These are phyloP conservation scores for Candida methanosorbosa DNA, from an alignment of 805 yeast species.

Conservation along the genomic window DNA sequence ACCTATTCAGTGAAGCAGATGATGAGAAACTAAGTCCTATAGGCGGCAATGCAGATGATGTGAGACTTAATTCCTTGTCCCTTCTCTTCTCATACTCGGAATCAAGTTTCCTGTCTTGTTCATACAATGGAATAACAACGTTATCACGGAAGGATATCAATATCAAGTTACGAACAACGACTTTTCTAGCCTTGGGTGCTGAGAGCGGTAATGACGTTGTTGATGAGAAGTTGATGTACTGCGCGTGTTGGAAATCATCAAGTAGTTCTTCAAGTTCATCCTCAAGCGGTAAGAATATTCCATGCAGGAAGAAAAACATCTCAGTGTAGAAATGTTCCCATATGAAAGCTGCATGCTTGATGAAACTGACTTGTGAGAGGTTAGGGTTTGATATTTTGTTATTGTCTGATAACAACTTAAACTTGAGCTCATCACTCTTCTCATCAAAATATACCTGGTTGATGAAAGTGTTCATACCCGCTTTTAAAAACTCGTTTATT, in stretches of 20 bases:
- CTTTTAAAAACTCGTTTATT: conserved; percentile 33
- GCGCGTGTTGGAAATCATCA: not conserved
- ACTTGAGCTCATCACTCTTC: conserved; percentile 18
- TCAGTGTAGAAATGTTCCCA: conserved; percentile 54
- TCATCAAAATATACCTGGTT: conserved; percentile 20
- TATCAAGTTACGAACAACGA: conserved; percentile 29
- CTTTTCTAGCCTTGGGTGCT: not conserved
- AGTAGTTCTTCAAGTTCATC: conserved; percentile 25
- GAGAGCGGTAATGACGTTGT: not conserved
- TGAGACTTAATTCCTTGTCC: conserved; percentile 3
- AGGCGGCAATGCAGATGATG: not conserved
- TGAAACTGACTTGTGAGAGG: conserved; percentile 12
- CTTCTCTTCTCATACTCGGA: conserved; percentile 11
- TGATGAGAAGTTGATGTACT: not conserved
- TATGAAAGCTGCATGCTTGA: conserved; percentile 30
- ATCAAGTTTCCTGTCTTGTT: conserved; percentile 25
- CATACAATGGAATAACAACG: conserved; percentile 44
- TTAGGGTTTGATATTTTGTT: not conserved
- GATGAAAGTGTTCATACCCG: conserved; percentile 27
- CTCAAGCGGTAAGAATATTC: conserved; percentile 54
- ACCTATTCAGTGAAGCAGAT: not conserved
- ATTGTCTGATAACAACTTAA: conserved; percentile 16
- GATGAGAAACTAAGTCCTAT: not conserved
- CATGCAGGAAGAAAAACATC: conserved; percentile 49
- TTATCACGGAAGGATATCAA: conserved; percentile 42